A percentile compares a stretch with the other conserved stretches of the same genome.
phyloP scores from a whole-genome alignment of 371 early-diverging fungal genomes.

The Dinochytrium kinnereticum region DNA sequence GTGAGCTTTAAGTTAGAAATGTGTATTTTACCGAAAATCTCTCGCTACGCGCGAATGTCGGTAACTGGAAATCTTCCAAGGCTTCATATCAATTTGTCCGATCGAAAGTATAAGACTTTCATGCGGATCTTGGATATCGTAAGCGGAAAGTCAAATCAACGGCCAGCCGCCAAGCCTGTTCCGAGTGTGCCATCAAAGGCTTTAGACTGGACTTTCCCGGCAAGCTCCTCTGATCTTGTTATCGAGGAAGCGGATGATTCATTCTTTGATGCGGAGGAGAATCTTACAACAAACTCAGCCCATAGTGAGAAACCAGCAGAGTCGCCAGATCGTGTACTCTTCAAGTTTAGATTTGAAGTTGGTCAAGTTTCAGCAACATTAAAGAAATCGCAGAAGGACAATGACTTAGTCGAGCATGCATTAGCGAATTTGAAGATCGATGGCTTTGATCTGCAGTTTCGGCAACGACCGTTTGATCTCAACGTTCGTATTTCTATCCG shows the following conservation, averaged over 20 bases:
- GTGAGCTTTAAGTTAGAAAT: conserved; percentile 80
- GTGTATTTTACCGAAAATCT: conserved; percentile 82
- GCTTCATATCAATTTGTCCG: conserved; percentile 89
- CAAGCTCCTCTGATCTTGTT: conserved; percentile 1
- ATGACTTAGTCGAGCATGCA: conserved; percentile 49
- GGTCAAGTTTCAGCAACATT: conserved; percentile 73
- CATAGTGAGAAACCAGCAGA: conserved; percentile 32
- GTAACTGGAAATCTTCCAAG: conserved; percentile 86
- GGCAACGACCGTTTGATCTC: conserved; percentile 58
- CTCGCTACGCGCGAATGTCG: conserved; percentile 75
- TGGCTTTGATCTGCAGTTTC: conserved; percentile 70
- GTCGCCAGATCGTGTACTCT: conserved; percentile 50
- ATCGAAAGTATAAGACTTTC: conserved; percentile 89
- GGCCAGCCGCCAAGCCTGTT: not conserved
- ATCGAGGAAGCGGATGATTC: conserved; percentile 47
- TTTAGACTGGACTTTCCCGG: conserved; percentile 25
- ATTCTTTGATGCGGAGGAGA: conserved; percentile 52
- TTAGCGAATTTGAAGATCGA: conserved; percentile 77
- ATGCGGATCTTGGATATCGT: conserved; percentile 78
- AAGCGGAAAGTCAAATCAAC: conserved; percentile 8
- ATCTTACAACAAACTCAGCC: conserved; percentile 2
- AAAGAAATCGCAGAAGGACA: conserved; percentile 54
- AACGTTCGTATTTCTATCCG: conserved; percentile 72
- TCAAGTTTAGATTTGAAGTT: conserved; percentile 75
- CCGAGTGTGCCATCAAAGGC: not conserved